phyloP scores from a whole-genome alignment of 2,329 filamentous ascomycete species.

The Phyllosticta citribraziliensis region DNA sequence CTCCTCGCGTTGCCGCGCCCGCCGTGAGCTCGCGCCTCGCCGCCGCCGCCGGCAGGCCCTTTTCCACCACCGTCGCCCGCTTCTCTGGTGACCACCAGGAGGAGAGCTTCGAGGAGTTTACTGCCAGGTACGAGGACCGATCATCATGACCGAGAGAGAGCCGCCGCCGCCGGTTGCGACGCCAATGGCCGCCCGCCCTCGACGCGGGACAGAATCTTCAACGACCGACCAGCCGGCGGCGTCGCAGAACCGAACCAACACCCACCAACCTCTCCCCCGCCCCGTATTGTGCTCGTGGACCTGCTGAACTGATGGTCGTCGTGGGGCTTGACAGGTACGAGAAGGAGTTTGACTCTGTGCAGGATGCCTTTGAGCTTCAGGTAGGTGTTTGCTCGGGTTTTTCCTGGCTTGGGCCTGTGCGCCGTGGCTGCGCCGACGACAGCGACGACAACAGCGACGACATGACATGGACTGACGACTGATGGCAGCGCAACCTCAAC shows the following conservation, averaged over 20 bases:
- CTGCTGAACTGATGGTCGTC: slow-evolving; percentile 13
- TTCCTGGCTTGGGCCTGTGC: slow-evolving; percentile 3
- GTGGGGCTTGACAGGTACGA: slow-evolving; percentile 62
- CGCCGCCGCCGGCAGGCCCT: slow-evolving; percentile 19
- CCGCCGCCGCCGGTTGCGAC: not conserved
- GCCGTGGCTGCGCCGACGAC: slow-evolving; percentile 1
- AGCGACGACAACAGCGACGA: not conserved
- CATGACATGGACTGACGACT: not conserved
- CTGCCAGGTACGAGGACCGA: slow-evolving; percentile 63
- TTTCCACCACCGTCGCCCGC: slow-evolving; percentile 42
- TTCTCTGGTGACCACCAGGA: slow-evolving; percentile 57
- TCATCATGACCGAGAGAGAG: not conserved
- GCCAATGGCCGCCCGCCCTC: slow-evolving; percentile 2
- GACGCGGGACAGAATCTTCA: not conserved
- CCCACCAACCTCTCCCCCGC: too few species aligned
- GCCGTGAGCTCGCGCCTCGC: slow-evolving; percentile 4
- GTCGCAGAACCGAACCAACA: not conserved
- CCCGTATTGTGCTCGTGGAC: not conserved
- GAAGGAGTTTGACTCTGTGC: slow-evolving; percentile 95
- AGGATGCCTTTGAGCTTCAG: slow-evolving; percentile 99
- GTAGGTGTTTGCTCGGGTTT: slow-evolving; percentile 43
- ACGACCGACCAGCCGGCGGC: not conserved
- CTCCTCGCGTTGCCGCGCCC: slow-evolving; percentile 27
- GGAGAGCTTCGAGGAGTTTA: slow-evolving; percentile 99
- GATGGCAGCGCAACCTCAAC: slow-evolving; percentile 76